Base-by-base conservation (phyloP, 23 red algal species). In the Gracilaria domingensis region DNA sequence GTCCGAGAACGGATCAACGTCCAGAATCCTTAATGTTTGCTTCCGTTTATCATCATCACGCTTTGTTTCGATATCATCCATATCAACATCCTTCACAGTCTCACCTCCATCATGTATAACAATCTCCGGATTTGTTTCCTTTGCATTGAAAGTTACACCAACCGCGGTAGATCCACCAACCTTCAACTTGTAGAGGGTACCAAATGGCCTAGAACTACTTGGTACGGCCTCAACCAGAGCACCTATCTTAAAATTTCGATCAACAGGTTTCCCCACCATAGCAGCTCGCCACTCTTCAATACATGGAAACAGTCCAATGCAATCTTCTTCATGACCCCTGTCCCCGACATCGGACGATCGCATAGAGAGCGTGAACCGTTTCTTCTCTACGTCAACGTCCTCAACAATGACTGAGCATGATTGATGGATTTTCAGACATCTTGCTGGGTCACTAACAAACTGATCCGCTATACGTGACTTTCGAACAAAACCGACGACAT, bases 1-100 rank as follows among this genome's bases (percentile, higher is more conserved):
- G 40, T 75, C 92, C 0, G 82, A 81, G 32, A 94, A 40, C 20
- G 92, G 92, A 49, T 94, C 92, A 23, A 82, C 77, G 38, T 94
- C 92, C 8, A 94, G 83, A 20, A 94, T 83, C 33, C 73, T 44
- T 23, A 87, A 74, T 14, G 29, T 45, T 39, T 84, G 39, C 28
- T 77, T 77, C 16, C 45, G 17, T 1, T 56, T 55, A 12, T 91
- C 70, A 0, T 1, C 24, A 28, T 60, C 26, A 8, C n/a, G 49
- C 12, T 7, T 37, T 62, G 42, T 58, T 55, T 93, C 71, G 34
- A 38, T 33, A 37, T 83, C 54, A 1, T 62, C 54, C 79, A 66
- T 38, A 29, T 65, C 79, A 37, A 66, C 49, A 32, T 66, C 50
- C 4, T 42, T 44, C 7, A 48, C 30, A 39, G 50, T 83, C 20